phyloP scores from a whole-genome alignment of 2,329 filamentous ascomycete species.

The Thielaviopsis cerberus region DNA sequence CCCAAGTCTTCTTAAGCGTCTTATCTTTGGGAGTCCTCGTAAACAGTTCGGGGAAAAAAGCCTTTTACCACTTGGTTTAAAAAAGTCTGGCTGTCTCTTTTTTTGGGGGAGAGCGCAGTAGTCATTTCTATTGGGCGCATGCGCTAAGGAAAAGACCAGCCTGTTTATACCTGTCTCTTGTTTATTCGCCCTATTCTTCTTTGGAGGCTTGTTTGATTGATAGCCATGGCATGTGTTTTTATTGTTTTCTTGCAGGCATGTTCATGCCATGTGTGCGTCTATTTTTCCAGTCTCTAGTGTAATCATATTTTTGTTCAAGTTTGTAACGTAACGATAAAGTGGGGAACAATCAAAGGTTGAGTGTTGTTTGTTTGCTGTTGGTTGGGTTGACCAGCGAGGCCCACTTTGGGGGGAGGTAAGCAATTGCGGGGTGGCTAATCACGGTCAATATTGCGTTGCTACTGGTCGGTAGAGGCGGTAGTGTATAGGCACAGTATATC shows the following conservation, averaged over 20 bases:
- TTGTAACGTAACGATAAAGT: too few species aligned
- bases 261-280: not conserved
- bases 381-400: too few species aligned
- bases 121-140: not conserved
- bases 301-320: too few species aligned
- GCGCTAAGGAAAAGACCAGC: too few species aligned
- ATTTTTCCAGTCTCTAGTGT: constrained; percentile 8
- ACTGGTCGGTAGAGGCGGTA: too few species aligned
- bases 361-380: too few species aligned
- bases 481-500: too few species aligned
- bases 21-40: too few species aligned
- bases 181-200: not conserved
- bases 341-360: too few species aligned
- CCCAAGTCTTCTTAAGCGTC: constrained; percentile 11
- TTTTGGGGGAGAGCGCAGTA: not conserved
- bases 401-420: too few species aligned
- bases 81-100: not conserved
- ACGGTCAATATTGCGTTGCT: not conserved
- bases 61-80: not conserved
- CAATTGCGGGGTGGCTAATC: not conserved
- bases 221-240: constrained; percentile 4
- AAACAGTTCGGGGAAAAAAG: not conserved
- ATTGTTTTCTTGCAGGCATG: not conserved
- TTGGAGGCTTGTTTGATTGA: constrained; percentile 4
- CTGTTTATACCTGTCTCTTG: not conserved